phyloP scores from a whole-genome alignment of 495 filamentous ascomycete species.

The Podospora didyma region DNA sequence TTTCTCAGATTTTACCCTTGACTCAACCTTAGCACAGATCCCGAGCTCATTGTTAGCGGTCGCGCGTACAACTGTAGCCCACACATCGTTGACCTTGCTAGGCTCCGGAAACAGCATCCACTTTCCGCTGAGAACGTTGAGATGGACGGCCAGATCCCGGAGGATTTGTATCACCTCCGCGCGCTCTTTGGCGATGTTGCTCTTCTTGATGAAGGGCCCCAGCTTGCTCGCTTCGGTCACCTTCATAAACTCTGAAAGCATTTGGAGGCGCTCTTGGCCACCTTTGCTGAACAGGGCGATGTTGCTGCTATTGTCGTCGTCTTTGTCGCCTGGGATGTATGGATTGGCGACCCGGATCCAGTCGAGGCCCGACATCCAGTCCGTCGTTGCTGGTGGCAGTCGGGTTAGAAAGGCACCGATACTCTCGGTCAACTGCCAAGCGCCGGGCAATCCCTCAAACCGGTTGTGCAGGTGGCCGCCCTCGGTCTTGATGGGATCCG shows the following conservation, averaged over 20 bases:
- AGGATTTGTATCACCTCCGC: conserved; percentile 50
- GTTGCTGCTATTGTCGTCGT: background rate
- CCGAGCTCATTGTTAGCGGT: conserved; percentile 64
- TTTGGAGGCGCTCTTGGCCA: conserved; percentile 33
- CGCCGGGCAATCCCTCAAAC: conserved; percentile 37
- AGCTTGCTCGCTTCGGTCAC: conserved; percentile 2
- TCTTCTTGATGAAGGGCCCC: conserved; percentile 20
- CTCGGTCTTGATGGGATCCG: background rate
- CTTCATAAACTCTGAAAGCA: conserved; percentile 30
- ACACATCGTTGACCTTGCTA: conserved; percentile 56
- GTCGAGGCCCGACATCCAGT: conserved; percentile 29
- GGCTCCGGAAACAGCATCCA: conserved; percentile 77
- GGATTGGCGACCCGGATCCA: conserved; percentile 72
- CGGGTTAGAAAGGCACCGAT: conserved; percentile 59
- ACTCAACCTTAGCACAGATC: conserved; percentile 64
- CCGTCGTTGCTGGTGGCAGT: conserved; percentile 59
- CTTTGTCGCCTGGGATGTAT: conserved; percentile 18
- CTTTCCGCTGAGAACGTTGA: conserved; percentile 27
- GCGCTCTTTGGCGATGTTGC: conserved; percentile 51
- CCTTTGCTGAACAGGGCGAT: conserved; percentile 20
- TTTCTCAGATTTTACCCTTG: conserved; percentile 34
- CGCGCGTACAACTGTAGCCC: conserved; percentile 59
- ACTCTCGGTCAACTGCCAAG: conserved; percentile 55
- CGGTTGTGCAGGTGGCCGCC: conserved; percentile 35
- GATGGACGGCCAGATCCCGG: conserved; percentile 44